Base-by-base conservation (phyloP, 2,329 filamentous ascomycete species). In the Aspergillus pseudoglaucus region DNA sequence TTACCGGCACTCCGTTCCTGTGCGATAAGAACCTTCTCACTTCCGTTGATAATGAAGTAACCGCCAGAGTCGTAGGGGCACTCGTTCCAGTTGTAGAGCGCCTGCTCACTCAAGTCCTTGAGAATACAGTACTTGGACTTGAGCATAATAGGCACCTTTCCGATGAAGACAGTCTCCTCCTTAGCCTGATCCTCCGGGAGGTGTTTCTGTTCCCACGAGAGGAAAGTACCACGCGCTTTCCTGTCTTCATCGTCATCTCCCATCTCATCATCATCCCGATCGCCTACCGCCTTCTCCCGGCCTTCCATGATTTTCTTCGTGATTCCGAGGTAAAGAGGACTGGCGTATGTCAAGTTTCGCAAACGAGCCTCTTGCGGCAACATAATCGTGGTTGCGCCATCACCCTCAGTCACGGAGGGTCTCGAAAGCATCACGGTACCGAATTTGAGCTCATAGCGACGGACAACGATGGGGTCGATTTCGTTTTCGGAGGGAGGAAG, bases 1-100 rank as follows among this genome's bases (percentile, higher is more conserved):
- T 98, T 98, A 64, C 91, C 93, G 37, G 93, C 93, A 65, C 90
- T 96, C 53, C 93, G 87, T 71, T 98, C 93, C 68, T 98, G 93
- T 1, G 93, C 93, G 61, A 98, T 98, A 58, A 98, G 75, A 18
- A 98, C 93, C 77, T 98, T 98, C 67, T 98, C 93, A 70, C 88
- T 95, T 39, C 93, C 93, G 73, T 98, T 98, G 78, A 98, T 98
- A 61, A 98, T 89, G 65, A 98, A 98, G 71, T 98, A 98, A 56
- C 93, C 93, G 58, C 93, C 93, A 64, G 96, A 93, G 63, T 98
- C 93, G 68, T 96, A 98, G 0, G 93, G 93, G 58, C 93, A 98
- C 71, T 98, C 93, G 64, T 95, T 95, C 69, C 94, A 84, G 42
- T 87, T 79, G 66, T 95, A 97, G 1, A 98, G 78, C 44, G 88